Base-by-base conservation (phyloP, 2,329 filamentous ascomycete species). In the Fusarium irregulare region DNA sequence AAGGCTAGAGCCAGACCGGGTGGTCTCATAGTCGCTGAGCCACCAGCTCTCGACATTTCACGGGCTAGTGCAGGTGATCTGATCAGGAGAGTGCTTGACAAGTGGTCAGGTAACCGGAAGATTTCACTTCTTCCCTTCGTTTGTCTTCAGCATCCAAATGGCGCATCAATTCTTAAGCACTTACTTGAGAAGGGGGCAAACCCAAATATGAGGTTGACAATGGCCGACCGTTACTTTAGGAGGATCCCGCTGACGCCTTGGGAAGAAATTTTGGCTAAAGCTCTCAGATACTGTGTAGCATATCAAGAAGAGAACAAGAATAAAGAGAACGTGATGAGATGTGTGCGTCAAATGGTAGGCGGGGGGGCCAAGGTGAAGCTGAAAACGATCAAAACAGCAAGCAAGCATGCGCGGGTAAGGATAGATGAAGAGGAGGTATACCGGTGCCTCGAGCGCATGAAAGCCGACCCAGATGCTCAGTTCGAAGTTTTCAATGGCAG, bases 61-160 rank as follows among this genome's bases (percentile, higher is more conserved):
- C 23, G 13, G n/a, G n/a, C n/a, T n/a, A n/a, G n/a, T n/a, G n/a
- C n/a, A n/a, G n/a, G n/a, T n/a, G n/a, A n/a, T 7, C 10, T 20
- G 16, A 14, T 34, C 2, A 8, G 2, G 18, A 32, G 32, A 25
- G 16, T 51, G 30, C 2, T 41, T 11, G 4, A 7, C 2, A 25
- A 14, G 7, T 18, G 18, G 32, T 21, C 34, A 2, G 18, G 10
- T 11, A 13, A 4, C 2, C n/a, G 40, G 18, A 7, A 1, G 2
- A 3, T 7, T 1, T 6, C 56, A 0, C 45, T 66, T 13, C 25
- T 66, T 3, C 40, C 62, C 7, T 21, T 56, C 1, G 25, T 27
- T 0, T 3, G 4, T 5, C 4, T 66, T 1, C 11, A 0, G 1
- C 0, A 28, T 2, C 2, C 4, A 3, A 20, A 21, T 2, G 6